Base-by-base conservation (phyloP, 495 filamentous ascomycete species). In the Annulohypoxylon moriforme region DNA sequence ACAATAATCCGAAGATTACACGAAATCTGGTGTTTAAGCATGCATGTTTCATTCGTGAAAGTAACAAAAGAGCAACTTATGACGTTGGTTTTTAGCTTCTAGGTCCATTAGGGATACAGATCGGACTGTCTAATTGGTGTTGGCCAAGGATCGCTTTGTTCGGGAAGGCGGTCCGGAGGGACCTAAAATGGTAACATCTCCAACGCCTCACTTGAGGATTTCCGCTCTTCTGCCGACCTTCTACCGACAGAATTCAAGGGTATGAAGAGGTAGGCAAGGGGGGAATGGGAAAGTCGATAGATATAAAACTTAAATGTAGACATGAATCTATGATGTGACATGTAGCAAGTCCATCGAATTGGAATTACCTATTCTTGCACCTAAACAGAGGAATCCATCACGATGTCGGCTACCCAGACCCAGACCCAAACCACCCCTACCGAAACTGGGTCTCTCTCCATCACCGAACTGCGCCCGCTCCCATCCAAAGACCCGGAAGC, bases 401-500 rank as follows among this genome's bases (percentile, higher is more conserved):
- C 38, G 0, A 76, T 76, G 74, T 72, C 71, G 36, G 67, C 61
- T 1, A 72, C 71, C 5, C 71, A 74, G 46, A 75, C 71, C 46
- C 50, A 60, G 1, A 72, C 71, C 8, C 71, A 74, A 46, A 72
- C 68, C 58, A 57, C 64, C 9, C 29, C 60, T 3, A 25, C 59
- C n/a, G 64, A 56, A 47, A 38, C 67, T 29, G 63, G 60, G 64
- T 58, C 66, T 4, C 69, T 67, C 20, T 62, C 71, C 25, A 60
- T 75, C 68, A 75, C 71, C 22, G 68, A 74, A 22, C 68, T 76
- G 29, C 49, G 47, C 18, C 72, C 38, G 33, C 68, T 63, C 0
- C n/a, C 46, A 13, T 22, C 55, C 4, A 59, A 65, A 55, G 72
- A 69, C 57, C 31, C 66, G 10, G 75, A 76, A 44, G 55, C 68